Evolutionary conservation across 108 stramenopile genomes (phyloP).

Genomic region (Cyclotella kingstonii): DNA sequence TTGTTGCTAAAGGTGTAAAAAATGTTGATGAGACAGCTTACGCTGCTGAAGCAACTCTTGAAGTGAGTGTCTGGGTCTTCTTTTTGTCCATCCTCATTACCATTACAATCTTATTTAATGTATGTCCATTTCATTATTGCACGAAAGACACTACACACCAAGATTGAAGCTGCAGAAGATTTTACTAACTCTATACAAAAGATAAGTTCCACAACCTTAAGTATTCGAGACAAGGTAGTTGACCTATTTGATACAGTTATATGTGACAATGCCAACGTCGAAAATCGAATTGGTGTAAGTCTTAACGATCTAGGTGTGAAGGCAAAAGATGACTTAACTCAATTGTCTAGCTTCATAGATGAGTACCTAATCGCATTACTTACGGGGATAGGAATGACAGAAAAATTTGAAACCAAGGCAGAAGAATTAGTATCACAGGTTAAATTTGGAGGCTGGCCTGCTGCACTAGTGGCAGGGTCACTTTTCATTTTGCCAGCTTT

Average conservation of each 20-base stretch:
- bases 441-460: slow-evolving; percentile 11
- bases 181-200: slow-evolving; percentile 18
- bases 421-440: slow-evolving; percentile 2
- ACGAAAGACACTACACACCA: neutral
- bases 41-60: slow-evolving; percentile 7
- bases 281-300: slow-evolving; percentile 2
- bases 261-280: neutral
- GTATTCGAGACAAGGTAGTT: slow-evolving; percentile 17
- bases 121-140: neutral
- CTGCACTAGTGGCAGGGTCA: neutral
- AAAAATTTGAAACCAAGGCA: neutral
- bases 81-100: neutral
- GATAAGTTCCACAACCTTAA: neutral
- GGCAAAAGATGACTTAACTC: slow-evolving; percentile 26
- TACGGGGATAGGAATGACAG: neutral
- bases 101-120: neutral
- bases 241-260: slow-evolving; percentile 13
- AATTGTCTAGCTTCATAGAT: slow-evolving; percentile 35
- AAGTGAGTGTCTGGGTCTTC: neutral
- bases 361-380: slow-evolving; percentile 32
- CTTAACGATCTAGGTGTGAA: slow-evolving; percentile 2
- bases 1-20: slow-evolving; percentile 8
- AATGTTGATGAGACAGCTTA: slow-evolving; percentile 8
- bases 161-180: slow-evolving; percentile 11
- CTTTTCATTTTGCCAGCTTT: slow-evolving; percentile 12